Percentiles rank a stretch among this genome's conserved stretches.
Evolutionary conservation across 2,329 filamentous ascomycete species (phyloP).

Genomic region (Cordyceps fumosorosea): DNA sequence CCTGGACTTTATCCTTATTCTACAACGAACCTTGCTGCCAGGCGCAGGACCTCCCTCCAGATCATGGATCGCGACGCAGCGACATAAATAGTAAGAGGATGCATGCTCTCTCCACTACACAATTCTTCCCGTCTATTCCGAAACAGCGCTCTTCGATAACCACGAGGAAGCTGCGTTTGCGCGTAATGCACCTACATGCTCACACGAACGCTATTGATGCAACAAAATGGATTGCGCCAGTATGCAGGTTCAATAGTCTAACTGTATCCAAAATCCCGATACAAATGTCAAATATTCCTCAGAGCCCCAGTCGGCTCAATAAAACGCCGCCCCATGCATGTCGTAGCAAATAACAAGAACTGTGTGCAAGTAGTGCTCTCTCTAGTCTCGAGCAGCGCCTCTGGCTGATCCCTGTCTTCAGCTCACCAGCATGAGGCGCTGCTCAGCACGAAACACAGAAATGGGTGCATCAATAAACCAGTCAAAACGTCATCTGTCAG

Average conservation of each 20-base stretch:
- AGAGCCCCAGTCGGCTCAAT: background rate
- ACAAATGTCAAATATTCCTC: background rate
- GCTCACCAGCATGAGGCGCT: background rate
- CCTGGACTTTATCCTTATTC: background rate
- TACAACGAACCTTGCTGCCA: background rate
- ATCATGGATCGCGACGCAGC: background rate
- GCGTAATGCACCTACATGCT: background rate
- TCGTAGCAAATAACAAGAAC: background rate
- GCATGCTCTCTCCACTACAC: background rate
- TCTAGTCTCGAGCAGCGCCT: background rate
- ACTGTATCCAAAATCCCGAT: background rate
- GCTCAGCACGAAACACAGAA: background rate
- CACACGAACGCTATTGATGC: background rate
- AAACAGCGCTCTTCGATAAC: background rate
- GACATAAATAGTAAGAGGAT: background rate
- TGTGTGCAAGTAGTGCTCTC: background rate
- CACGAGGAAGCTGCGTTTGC: background rate
- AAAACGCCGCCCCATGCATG: background rate
- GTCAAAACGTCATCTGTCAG: background rate
- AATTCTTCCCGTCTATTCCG: background rate
- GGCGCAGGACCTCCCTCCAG: background rate
- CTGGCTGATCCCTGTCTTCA: background rate
- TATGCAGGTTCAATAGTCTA: background rate
- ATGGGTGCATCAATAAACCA: background rate
- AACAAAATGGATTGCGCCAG: background rate